Evolutionary conservation across 495 filamentous ascomycete genomes (phyloP).

Genomic region (Penicillium nucicola): DNA sequence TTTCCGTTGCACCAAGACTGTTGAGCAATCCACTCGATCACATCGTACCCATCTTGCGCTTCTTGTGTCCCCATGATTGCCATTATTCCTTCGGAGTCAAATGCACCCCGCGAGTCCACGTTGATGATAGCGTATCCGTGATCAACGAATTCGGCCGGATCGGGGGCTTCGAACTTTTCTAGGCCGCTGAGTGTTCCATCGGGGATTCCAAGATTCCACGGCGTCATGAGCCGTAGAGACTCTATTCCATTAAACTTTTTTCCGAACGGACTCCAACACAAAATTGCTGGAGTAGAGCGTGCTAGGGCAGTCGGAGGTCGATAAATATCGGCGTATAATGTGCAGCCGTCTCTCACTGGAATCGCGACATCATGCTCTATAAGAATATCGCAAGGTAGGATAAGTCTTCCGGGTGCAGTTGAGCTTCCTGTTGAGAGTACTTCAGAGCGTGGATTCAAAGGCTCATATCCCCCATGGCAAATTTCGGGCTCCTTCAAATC

Average conservation of each 20-base stretch:
- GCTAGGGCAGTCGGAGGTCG: slow-evolving; percentile 15
- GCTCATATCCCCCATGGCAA: background rate
- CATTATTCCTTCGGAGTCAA: slow-evolving; percentile 33
- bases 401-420: slow-evolving; percentile 3
- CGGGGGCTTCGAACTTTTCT: slow-evolving; percentile 42
- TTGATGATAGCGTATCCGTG: slow-evolving; percentile 42
- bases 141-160: slow-evolving; percentile 38
- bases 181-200: slow-evolving; percentile 11
- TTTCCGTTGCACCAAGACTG: slow-evolving; percentile 23
- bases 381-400: slow-evolving; percentile 13
- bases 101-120: slow-evolving; percentile 35
- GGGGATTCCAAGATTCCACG: slow-evolving; percentile 20
- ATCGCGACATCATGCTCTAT: slow-evolving; percentile 18
- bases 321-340: slow-evolving; percentile 29
- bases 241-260: slow-evolving; percentile 25
- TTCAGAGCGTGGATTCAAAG: background rate
- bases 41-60: slow-evolving; percentile 22
- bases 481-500: background rate
- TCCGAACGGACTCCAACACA: slow-evolving; percentile 32
- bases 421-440: slow-evolving; percentile 12
- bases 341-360: slow-evolving; percentile 24
- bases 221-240: slow-evolving; percentile 8
- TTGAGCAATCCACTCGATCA: slow-evolving; percentile 15
- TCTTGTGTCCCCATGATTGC: slow-evolving; percentile 37
- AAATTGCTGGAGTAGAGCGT: slow-evolving; percentile 25